These are phyloP conservation scores for Umbelopsis sp. DNA, from an alignment of 192 early-diverging fungal genomes.

Conservation along the genomic window DNA sequence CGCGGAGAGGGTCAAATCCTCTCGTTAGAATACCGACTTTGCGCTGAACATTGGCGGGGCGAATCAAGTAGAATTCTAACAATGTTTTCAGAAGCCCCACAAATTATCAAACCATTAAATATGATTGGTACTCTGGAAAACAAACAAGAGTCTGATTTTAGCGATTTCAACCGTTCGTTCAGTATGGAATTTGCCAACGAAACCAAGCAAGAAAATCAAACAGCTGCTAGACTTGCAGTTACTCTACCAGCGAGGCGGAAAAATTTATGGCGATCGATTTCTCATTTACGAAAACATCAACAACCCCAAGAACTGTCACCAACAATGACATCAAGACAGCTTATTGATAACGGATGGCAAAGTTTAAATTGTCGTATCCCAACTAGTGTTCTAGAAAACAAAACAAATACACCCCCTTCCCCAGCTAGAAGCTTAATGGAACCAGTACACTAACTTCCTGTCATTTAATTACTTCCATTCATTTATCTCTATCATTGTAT, in stretches of 20 bases:
- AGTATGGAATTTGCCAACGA: neutral
- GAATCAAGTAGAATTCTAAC: slow-evolving; percentile 63
- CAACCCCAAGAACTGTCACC: neutral
- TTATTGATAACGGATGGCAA: neutral
- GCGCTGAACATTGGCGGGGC: slow-evolving; percentile 70
- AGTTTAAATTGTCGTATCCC: neutral
- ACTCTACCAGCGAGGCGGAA: neutral
- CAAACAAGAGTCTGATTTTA: neutral
- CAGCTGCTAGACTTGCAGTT: neutral
- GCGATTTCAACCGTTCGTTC: neutral
- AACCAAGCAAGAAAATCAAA: neutral
- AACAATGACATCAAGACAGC: neutral
- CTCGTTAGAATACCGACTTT: slow-evolving; percentile 71
- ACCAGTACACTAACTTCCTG: neutral
- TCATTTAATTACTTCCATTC: neutral
- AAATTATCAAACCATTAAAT: neutral
- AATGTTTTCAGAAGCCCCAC: slow-evolving; percentile 46
- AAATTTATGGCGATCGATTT: neutral
- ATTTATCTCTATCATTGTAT: neutral
- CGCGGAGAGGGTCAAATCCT: slow-evolving; percentile 51
- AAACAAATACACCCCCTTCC: neutral
- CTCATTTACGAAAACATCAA: neutral
- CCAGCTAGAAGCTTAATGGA: neutral
- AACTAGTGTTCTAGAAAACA: neutral
- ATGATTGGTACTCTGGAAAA: neutral